Evolutionary conservation across 306 rosid species (phyloP).

Genomic region (Corylus avellana): DNA sequence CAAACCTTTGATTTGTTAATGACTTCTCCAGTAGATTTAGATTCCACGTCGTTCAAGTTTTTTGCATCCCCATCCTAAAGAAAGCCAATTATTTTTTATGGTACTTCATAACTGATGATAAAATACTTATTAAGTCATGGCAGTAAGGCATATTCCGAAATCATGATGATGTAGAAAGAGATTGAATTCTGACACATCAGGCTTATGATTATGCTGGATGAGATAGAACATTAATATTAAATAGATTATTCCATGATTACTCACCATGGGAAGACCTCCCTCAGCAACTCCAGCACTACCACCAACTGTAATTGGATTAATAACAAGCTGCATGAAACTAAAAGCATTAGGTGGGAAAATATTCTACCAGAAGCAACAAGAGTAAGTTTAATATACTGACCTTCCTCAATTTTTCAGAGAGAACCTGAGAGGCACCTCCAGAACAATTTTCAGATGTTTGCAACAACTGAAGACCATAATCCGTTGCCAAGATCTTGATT

Average conservation of each 20-base stretch:
- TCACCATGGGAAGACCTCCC: constrained; percentile 1
- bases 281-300: neutral
- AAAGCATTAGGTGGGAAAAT: constrained; percentile 15
- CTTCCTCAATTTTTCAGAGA: constrained; percentile 14
- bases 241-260: neutral
- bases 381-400: constrained; percentile 17
- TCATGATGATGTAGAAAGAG: neutral
- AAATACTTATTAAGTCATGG: neutral
- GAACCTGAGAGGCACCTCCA: neutral
- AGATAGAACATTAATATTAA: neutral
- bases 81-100: neutral
- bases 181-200: neutral
- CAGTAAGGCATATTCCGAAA: neutral
- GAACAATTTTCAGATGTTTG: neutral
- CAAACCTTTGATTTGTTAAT: constrained; percentile 1
- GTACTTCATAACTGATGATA: neutral
- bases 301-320: constrained; percentile 9
- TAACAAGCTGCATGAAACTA: constrained; percentile 13
- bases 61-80: constrained; percentile 9
- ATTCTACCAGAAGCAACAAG: neutral
- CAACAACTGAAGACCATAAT: constrained; percentile 10
- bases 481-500: constrained; percentile 42
- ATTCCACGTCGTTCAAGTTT: constrained; percentile 6
- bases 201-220: neutral
- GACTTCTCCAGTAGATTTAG: constrained; percentile 10